These are phyloP conservation scores for Aspergillus haitiensis DNA, from an alignment of 495 filamentous ascomycete species.

Conservation along the genomic window DNA sequence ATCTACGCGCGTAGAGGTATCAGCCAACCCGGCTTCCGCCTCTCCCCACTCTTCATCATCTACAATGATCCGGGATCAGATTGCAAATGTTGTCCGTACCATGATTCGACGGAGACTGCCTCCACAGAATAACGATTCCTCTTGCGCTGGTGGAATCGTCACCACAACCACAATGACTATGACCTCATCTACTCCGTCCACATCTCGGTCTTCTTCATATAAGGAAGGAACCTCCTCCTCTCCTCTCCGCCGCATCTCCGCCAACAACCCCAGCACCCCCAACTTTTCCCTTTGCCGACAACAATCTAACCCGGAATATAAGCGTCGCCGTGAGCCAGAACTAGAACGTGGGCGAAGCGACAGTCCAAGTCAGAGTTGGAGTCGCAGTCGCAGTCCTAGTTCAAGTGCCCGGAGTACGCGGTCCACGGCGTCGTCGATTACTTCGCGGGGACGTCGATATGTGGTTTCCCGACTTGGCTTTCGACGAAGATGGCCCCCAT, in stretches of 20 bases:
- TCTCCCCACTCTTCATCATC: not conserved
- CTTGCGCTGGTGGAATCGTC: too few relatives aligned
- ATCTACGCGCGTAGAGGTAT: not conserved
- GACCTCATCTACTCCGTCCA: too few relatives aligned
- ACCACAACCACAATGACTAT: too few relatives aligned
- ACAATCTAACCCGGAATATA: too few relatives aligned
- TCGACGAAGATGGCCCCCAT: not conserved
- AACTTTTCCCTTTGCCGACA: too few relatives aligned
- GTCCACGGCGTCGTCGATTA: not conserved
- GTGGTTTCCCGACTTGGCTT: not conserved
- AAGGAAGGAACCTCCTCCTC: too few relatives aligned
- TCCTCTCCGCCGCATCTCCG: too few relatives aligned
- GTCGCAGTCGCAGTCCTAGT: not conserved
- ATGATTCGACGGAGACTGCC: conserved; percentile 17
- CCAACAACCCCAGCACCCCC: too few relatives aligned
- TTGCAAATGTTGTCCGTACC: conserved; percentile 14
- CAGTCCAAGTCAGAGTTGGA: not conserved
- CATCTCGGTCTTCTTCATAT: too few relatives aligned
- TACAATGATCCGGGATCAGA: conserved; percentile 18
- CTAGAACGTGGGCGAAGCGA: too few relatives aligned
- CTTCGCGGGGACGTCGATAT: conserved; percentile 1
- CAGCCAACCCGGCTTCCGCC: not conserved
- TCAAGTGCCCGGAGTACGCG: not conserved
- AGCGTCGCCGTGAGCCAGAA: too few relatives aligned
- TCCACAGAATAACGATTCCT: not conserved